Evolutionary conservation across 2,329 filamentous ascomycete species (phyloP).

Genomic region (Trichoderma sp.): DNA sequence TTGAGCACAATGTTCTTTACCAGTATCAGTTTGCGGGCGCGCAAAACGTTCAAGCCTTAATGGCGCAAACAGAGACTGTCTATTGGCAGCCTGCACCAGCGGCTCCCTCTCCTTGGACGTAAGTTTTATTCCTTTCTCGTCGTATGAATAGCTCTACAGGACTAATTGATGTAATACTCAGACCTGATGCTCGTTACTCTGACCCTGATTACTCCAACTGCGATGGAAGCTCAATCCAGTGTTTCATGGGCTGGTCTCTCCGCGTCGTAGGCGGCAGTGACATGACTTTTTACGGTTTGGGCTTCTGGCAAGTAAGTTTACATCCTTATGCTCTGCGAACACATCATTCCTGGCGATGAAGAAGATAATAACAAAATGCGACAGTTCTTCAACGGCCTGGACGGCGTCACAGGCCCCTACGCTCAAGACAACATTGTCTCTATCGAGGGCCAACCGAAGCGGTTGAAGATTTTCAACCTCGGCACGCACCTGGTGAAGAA

Average conservation of each 20-base stretch:
- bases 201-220: conserved; percentile 34
- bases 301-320: conserved; percentile 28
- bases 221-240: conserved; percentile 24
- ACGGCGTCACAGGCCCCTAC: conserved; percentile 27
- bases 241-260: conserved; percentile 29
- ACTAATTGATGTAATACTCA: not conserved
- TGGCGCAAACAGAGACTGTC: conserved; percentile 53
- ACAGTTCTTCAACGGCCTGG: conserved; percentile 30
- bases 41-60: conserved; percentile 48
- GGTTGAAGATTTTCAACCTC: conserved; percentile 29
- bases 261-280: conserved; percentile 27
- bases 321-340: no score
- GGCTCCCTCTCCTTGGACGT: conserved; percentile 47
- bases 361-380: not conserved
- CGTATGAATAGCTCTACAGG: not conserved
- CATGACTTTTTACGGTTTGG: conserved; percentile 25
- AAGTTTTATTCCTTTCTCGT: not conserved
- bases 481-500: conserved; percentile 30
- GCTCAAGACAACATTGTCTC: conserved; percentile 31
- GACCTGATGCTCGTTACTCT: conserved; percentile 29
- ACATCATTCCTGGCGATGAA: not conserved
- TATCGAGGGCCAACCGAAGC: conserved; percentile 25
- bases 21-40: conserved; percentile 55
- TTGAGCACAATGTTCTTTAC: conserved; percentile 57
- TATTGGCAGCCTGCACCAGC: conserved; percentile 43